Evolutionary conservation across 371 early-diverging fungal genomes (phyloP).

Genomic region (Mortierella polycephala): DNA sequence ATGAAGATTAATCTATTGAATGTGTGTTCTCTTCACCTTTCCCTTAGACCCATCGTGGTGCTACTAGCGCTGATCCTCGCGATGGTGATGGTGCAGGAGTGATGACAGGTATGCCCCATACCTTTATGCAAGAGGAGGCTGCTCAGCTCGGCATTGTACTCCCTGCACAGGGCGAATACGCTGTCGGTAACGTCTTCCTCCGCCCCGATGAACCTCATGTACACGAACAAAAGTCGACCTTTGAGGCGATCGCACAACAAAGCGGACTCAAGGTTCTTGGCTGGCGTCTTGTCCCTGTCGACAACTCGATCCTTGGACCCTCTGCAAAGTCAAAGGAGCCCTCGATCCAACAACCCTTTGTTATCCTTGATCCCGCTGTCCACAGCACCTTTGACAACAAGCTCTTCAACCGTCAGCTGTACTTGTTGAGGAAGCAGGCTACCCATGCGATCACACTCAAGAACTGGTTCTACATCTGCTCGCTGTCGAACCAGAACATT

Average conservation of each 20-base stretch:
- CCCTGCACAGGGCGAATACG: slow-evolving; percentile 87
- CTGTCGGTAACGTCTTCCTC: slow-evolving; percentile 94
- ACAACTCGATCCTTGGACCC: slow-evolving; percentile 90
- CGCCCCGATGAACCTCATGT: slow-evolving; percentile 71
- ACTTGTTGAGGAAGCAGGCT: slow-evolving; percentile 89
- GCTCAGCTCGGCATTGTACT: slow-evolving; percentile 67
- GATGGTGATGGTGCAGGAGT: slow-evolving; percentile 93
- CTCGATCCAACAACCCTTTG: slow-evolving; percentile 93
- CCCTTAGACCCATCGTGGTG: slow-evolving; percentile 87
- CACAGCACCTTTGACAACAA: slow-evolving; percentile 66
- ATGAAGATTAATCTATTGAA: neutral
- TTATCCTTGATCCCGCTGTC: slow-evolving; percentile 62
- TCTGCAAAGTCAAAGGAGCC: slow-evolving; percentile 91
- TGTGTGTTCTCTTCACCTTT: neutral
- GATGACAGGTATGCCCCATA: slow-evolving; percentile 94
- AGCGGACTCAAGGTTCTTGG: slow-evolving; percentile 83
- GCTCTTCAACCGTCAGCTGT: slow-evolving; percentile 89
- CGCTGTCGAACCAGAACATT: slow-evolving; percentile 90
- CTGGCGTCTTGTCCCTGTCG: slow-evolving; percentile 92
- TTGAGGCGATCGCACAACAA: slow-evolving; percentile 79
- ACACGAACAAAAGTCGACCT: slow-evolving; percentile 74
- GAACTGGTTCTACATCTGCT: slow-evolving; percentile 96
- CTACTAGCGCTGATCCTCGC: slow-evolving; percentile 87
- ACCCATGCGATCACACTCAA: slow-evolving; percentile 81
- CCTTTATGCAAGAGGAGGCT: slow-evolving; percentile 78